These are phyloP conservation scores for Alternaria dauci DNA, from an alignment of 2,329 filamentous ascomycete species.

Conservation along the genomic window DNA sequence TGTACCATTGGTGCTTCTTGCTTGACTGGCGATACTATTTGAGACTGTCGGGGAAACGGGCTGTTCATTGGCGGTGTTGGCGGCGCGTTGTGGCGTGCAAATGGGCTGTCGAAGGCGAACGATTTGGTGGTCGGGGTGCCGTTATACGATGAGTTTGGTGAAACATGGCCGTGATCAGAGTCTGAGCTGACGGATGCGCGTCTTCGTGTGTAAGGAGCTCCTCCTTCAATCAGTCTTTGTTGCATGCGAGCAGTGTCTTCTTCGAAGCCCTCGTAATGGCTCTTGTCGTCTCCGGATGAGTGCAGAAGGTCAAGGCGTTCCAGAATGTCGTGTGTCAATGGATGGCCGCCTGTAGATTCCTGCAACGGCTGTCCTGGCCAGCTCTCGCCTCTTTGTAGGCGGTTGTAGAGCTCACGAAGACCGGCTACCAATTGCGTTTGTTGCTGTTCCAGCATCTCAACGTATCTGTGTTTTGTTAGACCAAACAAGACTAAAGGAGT, in stretches of 20 bases:
- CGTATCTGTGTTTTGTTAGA: constrained; percentile 58
- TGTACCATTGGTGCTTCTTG: constrained; percentile 43
- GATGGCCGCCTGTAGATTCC: constrained; percentile 62
- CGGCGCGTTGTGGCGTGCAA: constrained; percentile 45
- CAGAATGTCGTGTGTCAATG: constrained; percentile 70
- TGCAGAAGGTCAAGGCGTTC: constrained; percentile 67
- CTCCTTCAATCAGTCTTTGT: constrained; percentile 62
- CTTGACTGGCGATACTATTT: constrained; percentile 41
- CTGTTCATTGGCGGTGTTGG: constrained; percentile 52
- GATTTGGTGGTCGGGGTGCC: constrained; percentile 50
- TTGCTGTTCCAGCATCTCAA: constrained; percentile 73
- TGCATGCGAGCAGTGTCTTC: constrained; percentile 66
- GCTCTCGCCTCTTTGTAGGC: constrained; percentile 59
- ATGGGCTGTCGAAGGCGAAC: constrained; percentile 42
- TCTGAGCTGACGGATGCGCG: constrained; percentile 65
- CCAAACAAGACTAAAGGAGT: neutral
- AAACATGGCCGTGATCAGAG: constrained; percentile 62
- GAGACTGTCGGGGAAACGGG: constrained; percentile 48
- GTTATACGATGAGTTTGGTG: constrained; percentile 47
- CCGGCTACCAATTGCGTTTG: constrained; percentile 68
- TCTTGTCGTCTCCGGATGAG: constrained; percentile 56
- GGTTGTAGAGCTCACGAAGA: constrained; percentile 67
- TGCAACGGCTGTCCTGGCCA: constrained; percentile 65
- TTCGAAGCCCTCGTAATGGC: constrained; percentile 63
- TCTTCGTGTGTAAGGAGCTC: constrained; percentile 61